Evolutionary conservation across 2,329 filamentous ascomycete genomes (phyloP).

Genomic region (Clarireedia sp.): DNA sequence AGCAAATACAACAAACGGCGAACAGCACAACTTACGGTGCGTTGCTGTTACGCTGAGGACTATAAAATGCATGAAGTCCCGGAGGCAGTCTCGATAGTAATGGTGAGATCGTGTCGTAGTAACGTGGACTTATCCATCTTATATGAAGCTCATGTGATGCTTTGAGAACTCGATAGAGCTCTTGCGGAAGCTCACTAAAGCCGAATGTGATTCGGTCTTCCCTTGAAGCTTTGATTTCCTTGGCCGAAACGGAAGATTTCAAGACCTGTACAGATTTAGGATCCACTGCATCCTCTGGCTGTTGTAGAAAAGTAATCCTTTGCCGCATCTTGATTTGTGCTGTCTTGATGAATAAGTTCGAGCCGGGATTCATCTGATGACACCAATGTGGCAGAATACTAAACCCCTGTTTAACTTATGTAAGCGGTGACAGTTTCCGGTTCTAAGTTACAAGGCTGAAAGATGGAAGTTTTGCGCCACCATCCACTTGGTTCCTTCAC

Average conservation of each 20-base stretch:
- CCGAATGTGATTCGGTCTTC: constrained; percentile 73
- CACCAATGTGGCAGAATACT: background rate
- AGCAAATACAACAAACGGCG: background rate
- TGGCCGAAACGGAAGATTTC: constrained; percentile 45
- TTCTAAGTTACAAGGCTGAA: constrained; percentile 5
- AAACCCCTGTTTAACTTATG: background rate
- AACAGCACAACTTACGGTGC: constrained; percentile 9
- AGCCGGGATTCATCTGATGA: background rate
- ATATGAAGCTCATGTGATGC: constrained; percentile 67
- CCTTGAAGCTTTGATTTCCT: constrained; percentile 57
- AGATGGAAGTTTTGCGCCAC: constrained; percentile 1
- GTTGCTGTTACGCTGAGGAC: constrained; percentile 8
- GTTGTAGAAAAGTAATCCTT: constrained; percentile 71
- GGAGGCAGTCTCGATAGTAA: constrained; percentile 68
- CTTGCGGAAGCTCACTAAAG: constrained; percentile 63
- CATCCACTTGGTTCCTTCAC: background rate
- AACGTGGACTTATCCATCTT: constrained; percentile 59
- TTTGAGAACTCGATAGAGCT: constrained; percentile 54
- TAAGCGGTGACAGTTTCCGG: constrained; percentile 1
- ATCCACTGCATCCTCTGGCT: constrained; percentile 54
- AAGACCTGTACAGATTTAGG: constrained; percentile 54
- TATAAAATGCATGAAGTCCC: constrained; percentile 72
- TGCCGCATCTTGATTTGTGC: constrained; percentile 54
- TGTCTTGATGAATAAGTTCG: background rate
- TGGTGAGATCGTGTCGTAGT: constrained; percentile 56